Conservation (phyloP, 2,329 filamentous ascomycete species). For the Trichothecium roseum region DNA sequence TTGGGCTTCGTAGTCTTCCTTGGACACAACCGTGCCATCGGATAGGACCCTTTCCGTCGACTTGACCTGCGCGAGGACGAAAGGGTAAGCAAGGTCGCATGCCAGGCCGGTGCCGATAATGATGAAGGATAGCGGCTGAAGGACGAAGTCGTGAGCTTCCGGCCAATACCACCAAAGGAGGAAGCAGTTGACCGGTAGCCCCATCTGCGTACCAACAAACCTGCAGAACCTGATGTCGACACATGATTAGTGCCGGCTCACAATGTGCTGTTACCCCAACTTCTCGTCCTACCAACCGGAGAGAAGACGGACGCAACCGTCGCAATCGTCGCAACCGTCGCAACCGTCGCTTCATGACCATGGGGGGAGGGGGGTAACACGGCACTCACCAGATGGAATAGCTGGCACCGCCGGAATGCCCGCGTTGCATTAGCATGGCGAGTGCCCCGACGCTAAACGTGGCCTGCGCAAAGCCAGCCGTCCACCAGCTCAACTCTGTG, state of each 20-base stretch:
- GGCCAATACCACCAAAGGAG: conserved; percentile 41
- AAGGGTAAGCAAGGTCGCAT: conserved; percentile 34
- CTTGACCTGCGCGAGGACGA: conserved; percentile 27
- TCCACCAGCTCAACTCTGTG: conserved; percentile 39
- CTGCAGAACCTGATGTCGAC: conserved; percentile 27
- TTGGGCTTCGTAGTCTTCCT: not conserved
- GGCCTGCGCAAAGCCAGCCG: conserved; percentile 32
- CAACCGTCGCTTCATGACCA: too few relatives aligned
- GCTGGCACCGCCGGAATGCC: conserved; percentile 36
- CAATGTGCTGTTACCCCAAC: too few relatives aligned
- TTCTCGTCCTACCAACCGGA: too few relatives aligned
- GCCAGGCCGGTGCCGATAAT: conserved; percentile 26
- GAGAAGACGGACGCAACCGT: too few relatives aligned
- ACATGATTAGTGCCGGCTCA: too few relatives aligned
- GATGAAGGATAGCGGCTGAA: conserved; percentile 30
- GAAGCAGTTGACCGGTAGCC: conserved; percentile 25
- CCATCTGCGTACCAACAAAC: conserved; percentile 29
- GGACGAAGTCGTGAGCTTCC: conserved; percentile 36
- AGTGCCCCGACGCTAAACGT: conserved; percentile 27
- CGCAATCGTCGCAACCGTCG: too few relatives aligned
- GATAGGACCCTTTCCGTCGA: conserved; percentile 24
- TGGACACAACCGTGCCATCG: conserved; percentile 23
- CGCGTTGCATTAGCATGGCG: conserved; percentile 32
- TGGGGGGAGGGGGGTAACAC: not conserved
- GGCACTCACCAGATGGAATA: conserved; percentile 37